Percentiles rank a stretch among this genome's conserved stretches.
phyloP scores from a whole-genome alignment of 495 filamentous ascomycete species.

The Lepidopterella palustris region DNA sequence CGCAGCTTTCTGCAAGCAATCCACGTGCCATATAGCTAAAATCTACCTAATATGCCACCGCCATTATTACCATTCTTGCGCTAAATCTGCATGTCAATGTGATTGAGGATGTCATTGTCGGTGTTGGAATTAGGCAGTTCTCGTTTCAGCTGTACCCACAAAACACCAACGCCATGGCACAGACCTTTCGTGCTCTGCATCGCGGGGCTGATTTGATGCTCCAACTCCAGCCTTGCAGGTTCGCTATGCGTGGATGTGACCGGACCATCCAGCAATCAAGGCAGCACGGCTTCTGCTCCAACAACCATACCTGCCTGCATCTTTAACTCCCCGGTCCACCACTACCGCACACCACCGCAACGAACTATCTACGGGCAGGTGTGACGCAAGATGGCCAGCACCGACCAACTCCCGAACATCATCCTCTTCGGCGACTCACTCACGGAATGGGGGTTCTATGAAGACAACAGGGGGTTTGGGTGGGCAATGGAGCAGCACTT shows the following conservation, averaged over 20 bases:
- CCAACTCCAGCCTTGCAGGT: constrained; percentile 1
- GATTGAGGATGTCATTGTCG: neutral
- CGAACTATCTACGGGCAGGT: neutral
- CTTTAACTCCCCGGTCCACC: neutral
- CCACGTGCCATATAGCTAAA: too few relatives aligned
- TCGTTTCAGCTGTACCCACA: neutral
- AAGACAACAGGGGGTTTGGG: constrained; percentile 22
- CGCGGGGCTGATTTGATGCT: neutral
- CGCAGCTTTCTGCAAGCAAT: too few relatives aligned
- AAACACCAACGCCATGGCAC: neutral
- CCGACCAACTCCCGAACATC: constrained; percentile 17
- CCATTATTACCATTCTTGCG: too few relatives aligned
- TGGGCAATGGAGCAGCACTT: constrained; percentile 22
- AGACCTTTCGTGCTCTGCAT: neutral
- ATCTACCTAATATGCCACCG: too few relatives aligned
- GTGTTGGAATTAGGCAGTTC: neutral
- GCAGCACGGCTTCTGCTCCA: neutral
- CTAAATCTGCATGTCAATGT: too few relatives aligned
- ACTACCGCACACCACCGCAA: neutral
- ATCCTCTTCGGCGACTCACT: constrained; percentile 30
- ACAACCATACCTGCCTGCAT: neutral
- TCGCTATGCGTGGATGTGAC: neutral
- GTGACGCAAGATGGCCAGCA: neutral
- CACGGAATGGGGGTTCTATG: constrained; percentile 27
- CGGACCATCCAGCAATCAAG: neutral